A percentile compares a stretch with the other conserved stretches of the same genome.
phyloP scores from a whole-genome alignment of 1,284 basidiomycete genomes.

The Kwoniella shivajii region DNA sequence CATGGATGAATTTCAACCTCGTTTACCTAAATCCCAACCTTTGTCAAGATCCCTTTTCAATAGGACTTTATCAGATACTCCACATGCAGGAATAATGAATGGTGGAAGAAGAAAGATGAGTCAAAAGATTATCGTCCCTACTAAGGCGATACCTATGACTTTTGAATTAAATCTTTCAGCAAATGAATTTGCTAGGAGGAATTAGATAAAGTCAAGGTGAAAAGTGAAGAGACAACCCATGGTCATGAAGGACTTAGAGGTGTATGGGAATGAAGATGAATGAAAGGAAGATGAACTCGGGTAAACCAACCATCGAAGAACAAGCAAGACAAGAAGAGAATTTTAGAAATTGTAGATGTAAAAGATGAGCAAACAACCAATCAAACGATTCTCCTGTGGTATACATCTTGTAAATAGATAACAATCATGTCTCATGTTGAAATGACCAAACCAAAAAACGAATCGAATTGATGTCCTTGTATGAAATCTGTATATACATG shows the following conservation, averaged over 20 bases:
- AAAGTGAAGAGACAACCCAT: not conserved
- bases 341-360: not conserved
- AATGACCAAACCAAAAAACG: too few relatives aligned
- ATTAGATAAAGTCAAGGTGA: not conserved
- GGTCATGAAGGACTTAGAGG: too few relatives aligned
- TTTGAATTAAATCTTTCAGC: conserved; percentile 47
- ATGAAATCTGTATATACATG: too few relatives aligned
- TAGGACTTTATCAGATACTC: conserved; percentile 28
- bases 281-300: not conserved
- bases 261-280: not conserved
- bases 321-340: too few relatives aligned
- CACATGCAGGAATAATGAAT: conserved; percentile 26
- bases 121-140: conserved; percentile 49
- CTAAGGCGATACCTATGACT: conserved; percentile 46
- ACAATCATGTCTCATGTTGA: too few relatives aligned
- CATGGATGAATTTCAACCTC: not conserved
- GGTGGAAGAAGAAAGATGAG: conserved; percentile 27
- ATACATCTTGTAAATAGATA: too few relatives aligned
- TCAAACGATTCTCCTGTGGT: too few relatives aligned
- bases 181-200: conserved; percentile 42
- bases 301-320: too few relatives aligned
- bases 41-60: conserved; percentile 44
- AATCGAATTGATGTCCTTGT: too few relatives aligned
- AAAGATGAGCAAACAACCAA: not conserved
- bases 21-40: conserved; percentile 43